Conservation (phyloP, 2,329 filamentous ascomycete genomes). For the Penicillium sp. region DNA sequence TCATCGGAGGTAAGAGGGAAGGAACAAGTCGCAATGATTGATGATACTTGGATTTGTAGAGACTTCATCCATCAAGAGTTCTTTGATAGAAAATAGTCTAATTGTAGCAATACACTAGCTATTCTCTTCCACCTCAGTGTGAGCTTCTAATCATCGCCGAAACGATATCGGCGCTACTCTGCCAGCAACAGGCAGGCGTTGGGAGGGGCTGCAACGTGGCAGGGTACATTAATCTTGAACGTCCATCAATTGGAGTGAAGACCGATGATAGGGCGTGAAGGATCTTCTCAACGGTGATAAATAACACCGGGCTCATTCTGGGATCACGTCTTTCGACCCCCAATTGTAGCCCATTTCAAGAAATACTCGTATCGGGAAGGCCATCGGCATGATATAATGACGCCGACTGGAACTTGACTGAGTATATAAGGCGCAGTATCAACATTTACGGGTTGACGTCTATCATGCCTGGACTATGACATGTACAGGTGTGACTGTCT, state of each 20-base stretch:
- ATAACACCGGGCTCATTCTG: no score
- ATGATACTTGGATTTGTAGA: neutral
- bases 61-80: neutral
- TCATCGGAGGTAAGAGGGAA: neutral
- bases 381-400: neutral
- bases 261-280: neutral
- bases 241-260: neutral
- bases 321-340: neutral
- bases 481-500: neutral
- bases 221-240: neutral
- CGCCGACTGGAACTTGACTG: neutral
- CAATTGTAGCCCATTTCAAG: neutral
- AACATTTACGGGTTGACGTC: neutral
- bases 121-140: neutral
- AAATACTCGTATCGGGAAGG: neutral
- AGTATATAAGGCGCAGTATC: neutral
- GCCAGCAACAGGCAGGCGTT: neutral
- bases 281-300: neutral
- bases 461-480: neutral
- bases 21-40: neutral
- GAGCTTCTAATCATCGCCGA: neutral
- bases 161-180: neutral
- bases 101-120: neutral
- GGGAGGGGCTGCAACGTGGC: neutral
- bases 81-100: neutral